Conservation (phyloP, 805 yeast genomes). For the Cyberlindnera mrakii region DNA sequence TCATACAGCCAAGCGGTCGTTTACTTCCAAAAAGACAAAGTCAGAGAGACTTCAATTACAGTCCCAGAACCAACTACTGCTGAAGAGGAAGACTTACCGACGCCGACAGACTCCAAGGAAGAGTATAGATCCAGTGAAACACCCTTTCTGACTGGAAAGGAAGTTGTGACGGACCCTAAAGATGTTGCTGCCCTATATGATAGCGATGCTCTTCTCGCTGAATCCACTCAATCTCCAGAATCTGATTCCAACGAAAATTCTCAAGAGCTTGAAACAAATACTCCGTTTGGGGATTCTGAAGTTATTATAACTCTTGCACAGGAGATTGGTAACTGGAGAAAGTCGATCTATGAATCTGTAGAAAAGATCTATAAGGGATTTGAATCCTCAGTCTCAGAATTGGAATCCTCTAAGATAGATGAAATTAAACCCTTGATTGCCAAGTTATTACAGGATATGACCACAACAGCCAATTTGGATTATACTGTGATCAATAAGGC, state of each 20-base stretch:
- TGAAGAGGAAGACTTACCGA: conserved; percentile 8
- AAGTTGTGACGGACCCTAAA: conserved; percentile 2
- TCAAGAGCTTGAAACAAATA: conserved; percentile 5
- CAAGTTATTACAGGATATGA: conserved; percentile 28
- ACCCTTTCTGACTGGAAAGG: conserved; percentile 9
- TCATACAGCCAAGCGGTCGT: conserved; percentile 13
- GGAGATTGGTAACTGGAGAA: conserved; percentile 32
- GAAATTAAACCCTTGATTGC: conserved; percentile 27
- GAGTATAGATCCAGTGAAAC: conserved; percentile 6
- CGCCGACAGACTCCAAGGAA: conserved; percentile 3
- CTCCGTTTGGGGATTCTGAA: conserved; percentile 5
- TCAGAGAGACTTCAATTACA: background rate
- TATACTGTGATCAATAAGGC: conserved; percentile 26
- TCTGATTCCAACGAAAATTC: conserved; percentile 1
- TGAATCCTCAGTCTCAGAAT: conserved; percentile 27
- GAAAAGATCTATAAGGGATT: conserved; percentile 34
- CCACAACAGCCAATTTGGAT: conserved; percentile 21
- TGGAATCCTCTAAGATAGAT: conserved; percentile 24
- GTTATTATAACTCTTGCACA: conserved; percentile 22
- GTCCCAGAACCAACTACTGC: conserved; percentile 7
- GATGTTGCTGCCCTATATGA: conserved; percentile 2
- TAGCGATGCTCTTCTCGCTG: conserved; percentile 5
- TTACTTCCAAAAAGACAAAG: conserved; percentile 8
- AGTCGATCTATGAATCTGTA: conserved; percentile 31
- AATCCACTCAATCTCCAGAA: conserved; percentile 2